Conservation (phyloP, 176 grass and related monocot genomes). For the Microstegium vimineum region DNA sequence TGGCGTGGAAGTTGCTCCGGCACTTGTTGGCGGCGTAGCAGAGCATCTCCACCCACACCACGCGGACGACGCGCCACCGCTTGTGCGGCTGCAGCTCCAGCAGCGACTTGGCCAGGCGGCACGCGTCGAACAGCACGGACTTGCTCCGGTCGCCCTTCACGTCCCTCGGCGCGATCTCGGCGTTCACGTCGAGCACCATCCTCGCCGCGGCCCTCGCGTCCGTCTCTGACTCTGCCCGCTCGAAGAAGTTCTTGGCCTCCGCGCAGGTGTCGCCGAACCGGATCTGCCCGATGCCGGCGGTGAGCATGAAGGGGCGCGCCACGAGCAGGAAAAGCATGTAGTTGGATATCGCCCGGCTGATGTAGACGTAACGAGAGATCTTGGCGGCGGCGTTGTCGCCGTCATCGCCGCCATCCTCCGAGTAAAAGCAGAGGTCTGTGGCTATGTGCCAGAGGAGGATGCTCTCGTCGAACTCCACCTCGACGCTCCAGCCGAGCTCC, state of each 20-base stretch:
- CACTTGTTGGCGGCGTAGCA: conserved; percentile 62
- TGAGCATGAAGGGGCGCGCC: conserved; percentile 41
- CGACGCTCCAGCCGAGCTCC: conserved; percentile 44
- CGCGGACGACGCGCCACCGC: conserved; percentile 46
- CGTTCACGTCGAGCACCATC: conserved; percentile 42
- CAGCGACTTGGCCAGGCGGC: conserved; percentile 33
- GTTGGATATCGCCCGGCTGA: conserved; percentile 22
- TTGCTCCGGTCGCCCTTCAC: conserved; percentile 61
- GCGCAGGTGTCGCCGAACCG: conserved; percentile 50
- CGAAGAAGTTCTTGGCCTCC: conserved; percentile 49
- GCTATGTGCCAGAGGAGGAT: conserved; percentile 44
- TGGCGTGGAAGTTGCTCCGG: conserved; percentile 56
- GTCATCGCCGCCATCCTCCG: not conserved
- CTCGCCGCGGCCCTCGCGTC: not conserved
- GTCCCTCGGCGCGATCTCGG: conserved; percentile 38
- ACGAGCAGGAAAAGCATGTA: conserved; percentile 58
- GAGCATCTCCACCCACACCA: conserved; percentile 66
- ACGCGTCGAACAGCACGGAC: conserved; percentile 54
- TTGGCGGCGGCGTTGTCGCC: not conserved
- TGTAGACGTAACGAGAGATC: not conserved
- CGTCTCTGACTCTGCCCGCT: not conserved
- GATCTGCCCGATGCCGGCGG: conserved; percentile 49
- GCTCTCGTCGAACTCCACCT: conserved; percentile 46
- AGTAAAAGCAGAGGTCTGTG: conserved; percentile 44
- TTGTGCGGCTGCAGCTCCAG: conserved; percentile 33